phyloP scores from a whole-genome alignment of 768 basidiomycete species.

The Leccinum boreale region DNA sequence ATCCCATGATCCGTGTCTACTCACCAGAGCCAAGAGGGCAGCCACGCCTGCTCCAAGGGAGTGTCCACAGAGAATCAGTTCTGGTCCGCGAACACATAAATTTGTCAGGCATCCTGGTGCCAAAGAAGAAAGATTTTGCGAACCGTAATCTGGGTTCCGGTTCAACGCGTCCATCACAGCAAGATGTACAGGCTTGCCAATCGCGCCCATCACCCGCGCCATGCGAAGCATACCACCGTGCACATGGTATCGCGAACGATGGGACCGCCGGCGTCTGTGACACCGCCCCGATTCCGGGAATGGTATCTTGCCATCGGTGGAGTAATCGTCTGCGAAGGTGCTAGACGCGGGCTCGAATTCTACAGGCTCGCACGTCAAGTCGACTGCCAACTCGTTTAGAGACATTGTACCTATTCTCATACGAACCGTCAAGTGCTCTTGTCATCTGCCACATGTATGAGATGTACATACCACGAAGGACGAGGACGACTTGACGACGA shows the following conservation, averaged over 20 bases:
- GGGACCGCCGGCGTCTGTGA: conserved; percentile 22
- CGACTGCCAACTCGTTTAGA: conserved; percentile 81
- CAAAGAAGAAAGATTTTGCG: conserved; percentile 23
- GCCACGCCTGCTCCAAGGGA: conserved; percentile 84
- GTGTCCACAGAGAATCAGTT: conserved; percentile 77
- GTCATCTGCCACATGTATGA: not conserved
- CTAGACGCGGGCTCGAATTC: conserved; percentile 56
- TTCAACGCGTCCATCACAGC: conserved; percentile 69
- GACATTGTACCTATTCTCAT: conserved; percentile 68
- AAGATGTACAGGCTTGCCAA: conserved; percentile 72
- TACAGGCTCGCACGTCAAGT: conserved; percentile 77
- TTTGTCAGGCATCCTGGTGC: not conserved
- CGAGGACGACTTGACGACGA: conserved; percentile 70
- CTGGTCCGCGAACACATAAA: conserved; percentile 30
- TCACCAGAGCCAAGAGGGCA: conserved; percentile 66
- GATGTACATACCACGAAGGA: conserved; percentile 52
- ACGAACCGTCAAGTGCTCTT: conserved; percentile 1
- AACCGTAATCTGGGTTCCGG: conserved; percentile 71
- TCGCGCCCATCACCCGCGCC: conserved; percentile 74
- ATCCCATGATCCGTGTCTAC: conserved; percentile 17
- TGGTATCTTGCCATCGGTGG: conserved; percentile 33
- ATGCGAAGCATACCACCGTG: conserved; percentile 81
- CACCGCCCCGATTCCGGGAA: conserved; percentile 32
- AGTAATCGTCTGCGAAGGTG: conserved; percentile 21
- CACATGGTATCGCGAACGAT: conserved; percentile 50